Percentiles rank a stretch among this genome's conserved stretches.
phyloP scores from a whole-genome alignment of 2,329 filamentous ascomycete species.

The Botrytis galanthina region DNA sequence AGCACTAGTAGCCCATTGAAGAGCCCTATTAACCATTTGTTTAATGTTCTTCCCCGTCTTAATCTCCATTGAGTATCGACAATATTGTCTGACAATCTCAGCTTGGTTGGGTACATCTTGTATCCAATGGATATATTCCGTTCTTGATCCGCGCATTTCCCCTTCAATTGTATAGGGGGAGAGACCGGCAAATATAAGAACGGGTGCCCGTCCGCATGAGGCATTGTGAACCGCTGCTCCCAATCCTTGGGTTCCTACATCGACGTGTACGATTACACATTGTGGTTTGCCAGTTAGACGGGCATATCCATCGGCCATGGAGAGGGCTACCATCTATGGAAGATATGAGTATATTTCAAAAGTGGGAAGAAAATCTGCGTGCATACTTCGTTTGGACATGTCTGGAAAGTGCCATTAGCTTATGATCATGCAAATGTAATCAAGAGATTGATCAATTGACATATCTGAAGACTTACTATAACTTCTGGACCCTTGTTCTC shows the following conservation, averaged over 20 bases:
- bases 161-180: conserved; percentile 71
- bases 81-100: conserved; percentile 70
- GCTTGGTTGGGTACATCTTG: conserved; percentile 76
- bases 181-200: conserved; percentile 73
- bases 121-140: conserved; percentile 78
- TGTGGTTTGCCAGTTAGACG: conserved; percentile 64
- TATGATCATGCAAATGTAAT: neutral
- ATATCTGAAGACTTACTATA: conserved; percentile 37
- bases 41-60: conserved; percentile 72
- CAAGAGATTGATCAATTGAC: neutral
- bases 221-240: conserved; percentile 68
- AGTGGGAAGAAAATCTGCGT: conserved; percentile 17
- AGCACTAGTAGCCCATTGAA: conserved; percentile 68
- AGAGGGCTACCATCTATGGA: conserved; percentile 67
- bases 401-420: conserved; percentile 13
- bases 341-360: conserved; percentile 22
- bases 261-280: conserved; percentile 65
- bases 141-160: conserved; percentile 65
- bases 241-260: conserved; percentile 74
- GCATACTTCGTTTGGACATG: conserved; percentile 66
- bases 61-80: conserved; percentile 68
- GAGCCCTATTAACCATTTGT: conserved; percentile 69
- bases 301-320: conserved; percentile 74
- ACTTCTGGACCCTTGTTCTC: conserved; percentile 62
- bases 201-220: conserved; percentile 63